phyloP scores from a whole-genome alignment of 805 yeast species.

The Yamadazyma kitorensis region DNA sequence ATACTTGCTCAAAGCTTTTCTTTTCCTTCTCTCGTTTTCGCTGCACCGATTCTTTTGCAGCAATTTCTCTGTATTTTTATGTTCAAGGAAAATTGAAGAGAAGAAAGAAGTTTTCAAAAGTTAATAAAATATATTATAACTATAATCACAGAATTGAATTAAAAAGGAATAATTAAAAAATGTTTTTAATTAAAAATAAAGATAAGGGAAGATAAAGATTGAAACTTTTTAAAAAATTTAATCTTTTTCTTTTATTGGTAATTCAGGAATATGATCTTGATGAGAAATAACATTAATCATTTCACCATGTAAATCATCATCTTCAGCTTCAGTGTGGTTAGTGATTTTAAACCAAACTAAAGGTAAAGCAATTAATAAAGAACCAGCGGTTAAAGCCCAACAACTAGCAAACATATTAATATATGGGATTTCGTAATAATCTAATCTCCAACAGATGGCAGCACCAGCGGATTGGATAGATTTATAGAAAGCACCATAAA shows the following conservation, averaged over 20 bases:
- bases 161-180: too few relatives aligned
- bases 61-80: too few relatives aligned
- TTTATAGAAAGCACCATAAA: slow-evolving; percentile 62
- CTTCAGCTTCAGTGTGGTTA: slow-evolving; percentile 39
- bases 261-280: neutral
- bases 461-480: slow-evolving; percentile 65
- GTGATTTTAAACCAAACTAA: slow-evolving; percentile 40
- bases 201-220: neutral
- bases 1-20: too few relatives aligned
- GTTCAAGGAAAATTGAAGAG: too few relatives aligned
- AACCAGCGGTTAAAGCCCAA: slow-evolving; percentile 51
- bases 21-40: too few relatives aligned
- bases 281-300: slow-evolving; percentile 3
- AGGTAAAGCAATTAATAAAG: slow-evolving; percentile 49
- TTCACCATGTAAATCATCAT: slow-evolving; percentile 23
- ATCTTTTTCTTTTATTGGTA: too few relatives aligned
- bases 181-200: too few relatives aligned
- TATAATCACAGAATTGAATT: too few relatives aligned
- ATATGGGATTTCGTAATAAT: slow-evolving; percentile 38
- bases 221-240: neutral
- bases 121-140: too few relatives aligned
- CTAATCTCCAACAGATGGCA: slow-evolving; percentile 59
- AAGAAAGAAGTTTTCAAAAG: too few relatives aligned
- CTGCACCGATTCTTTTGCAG: too few relatives aligned
- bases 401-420: slow-evolving; percentile 42